Conservation (phyloP, 2,329 filamentous ascomycete genomes). For the Xylariaceae sp. region DNA sequence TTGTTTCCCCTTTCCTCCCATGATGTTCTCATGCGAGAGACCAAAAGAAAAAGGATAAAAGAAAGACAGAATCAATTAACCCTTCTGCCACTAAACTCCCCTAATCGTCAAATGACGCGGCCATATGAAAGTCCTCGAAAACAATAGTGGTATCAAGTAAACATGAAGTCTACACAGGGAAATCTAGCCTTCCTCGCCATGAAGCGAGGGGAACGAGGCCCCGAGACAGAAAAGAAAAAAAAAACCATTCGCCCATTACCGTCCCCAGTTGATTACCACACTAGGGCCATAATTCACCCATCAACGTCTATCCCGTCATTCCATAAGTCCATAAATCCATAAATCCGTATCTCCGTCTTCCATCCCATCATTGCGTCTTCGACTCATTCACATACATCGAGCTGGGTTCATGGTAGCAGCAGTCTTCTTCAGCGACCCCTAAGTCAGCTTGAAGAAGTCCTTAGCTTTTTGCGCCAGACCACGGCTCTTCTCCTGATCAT, state of each 20-base stretch:
- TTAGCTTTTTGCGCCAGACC: conserved; percentile 41
- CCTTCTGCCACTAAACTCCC: not conserved
- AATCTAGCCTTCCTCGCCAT: not conserved
- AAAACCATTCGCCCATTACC: not conserved
- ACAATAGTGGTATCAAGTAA: conserved; percentile 3
- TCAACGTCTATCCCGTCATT: not conserved
- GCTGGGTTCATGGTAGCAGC: not conserved
- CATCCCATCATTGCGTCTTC: not conserved
- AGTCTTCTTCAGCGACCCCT: conserved; percentile 22
- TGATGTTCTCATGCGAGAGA: not conserved
- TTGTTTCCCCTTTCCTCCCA: not conserved
- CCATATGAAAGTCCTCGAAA: not conserved
- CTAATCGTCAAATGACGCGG: not conserved
- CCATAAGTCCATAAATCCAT: not conserved
- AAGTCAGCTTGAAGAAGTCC: conserved; percentile 46
- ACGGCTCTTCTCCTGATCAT: conserved; percentile 1
- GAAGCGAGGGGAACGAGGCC: not conserved
- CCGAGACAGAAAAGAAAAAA: not conserved
- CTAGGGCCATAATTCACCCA: not conserved
- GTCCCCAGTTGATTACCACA: not conserved
- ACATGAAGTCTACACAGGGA: conserved; percentile 1
- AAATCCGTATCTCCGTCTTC: not conserved
- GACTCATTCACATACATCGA: not conserved
- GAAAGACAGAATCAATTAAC: not conserved
- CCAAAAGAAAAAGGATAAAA: not conserved